These are phyloP conservation scores for Epichloe elymi DNA, from an alignment of 2,329 filamentous ascomycete genomes.

Conservation along the genomic window DNA sequence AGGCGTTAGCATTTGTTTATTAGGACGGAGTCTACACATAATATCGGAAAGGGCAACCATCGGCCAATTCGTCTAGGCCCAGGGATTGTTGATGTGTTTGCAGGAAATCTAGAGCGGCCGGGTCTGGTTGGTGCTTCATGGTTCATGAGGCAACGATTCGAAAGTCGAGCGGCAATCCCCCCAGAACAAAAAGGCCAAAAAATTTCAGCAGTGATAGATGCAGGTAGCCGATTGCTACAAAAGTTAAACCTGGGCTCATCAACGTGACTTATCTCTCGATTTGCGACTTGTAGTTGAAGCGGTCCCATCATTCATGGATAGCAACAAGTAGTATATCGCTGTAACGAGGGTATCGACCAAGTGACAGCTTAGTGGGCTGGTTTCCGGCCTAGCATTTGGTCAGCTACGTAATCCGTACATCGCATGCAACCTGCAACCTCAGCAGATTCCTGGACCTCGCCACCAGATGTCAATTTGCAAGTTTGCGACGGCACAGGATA, in stretches of 20 bases:
- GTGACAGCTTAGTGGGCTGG: not conserved
- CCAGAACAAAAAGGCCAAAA: not conserved
- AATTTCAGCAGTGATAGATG: not conserved
- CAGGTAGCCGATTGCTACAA: not conserved
- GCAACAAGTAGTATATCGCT: slow-evolving; percentile 5
- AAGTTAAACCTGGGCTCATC: not conserved
- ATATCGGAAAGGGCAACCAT: slow-evolving; percentile 6
- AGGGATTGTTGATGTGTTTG: not conserved
- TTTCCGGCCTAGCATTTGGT: not conserved
- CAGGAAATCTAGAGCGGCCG: not conserved
- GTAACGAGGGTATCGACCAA: slow-evolving; percentile 10
- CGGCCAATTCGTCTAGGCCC: not conserved
- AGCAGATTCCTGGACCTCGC: not conserved
- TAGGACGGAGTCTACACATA: slow-evolving; percentile 1
- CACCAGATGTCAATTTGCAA: not conserved
- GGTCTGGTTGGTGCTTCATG: not conserved
- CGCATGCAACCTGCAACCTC: not conserved
- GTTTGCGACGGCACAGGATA: not conserved
- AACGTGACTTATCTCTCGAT: not conserved
- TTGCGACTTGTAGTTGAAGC: not conserved
- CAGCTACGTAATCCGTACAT: not conserved
- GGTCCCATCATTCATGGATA: not conserved
- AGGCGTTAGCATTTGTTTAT: slow-evolving; percentile 8
- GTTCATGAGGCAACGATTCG: not conserved
- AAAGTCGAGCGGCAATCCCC: not conserved